These are phyloP conservation scores for Spathaspora arborariae DNA, from an alignment of 805 yeast genomes.

Conservation along the genomic window DNA sequence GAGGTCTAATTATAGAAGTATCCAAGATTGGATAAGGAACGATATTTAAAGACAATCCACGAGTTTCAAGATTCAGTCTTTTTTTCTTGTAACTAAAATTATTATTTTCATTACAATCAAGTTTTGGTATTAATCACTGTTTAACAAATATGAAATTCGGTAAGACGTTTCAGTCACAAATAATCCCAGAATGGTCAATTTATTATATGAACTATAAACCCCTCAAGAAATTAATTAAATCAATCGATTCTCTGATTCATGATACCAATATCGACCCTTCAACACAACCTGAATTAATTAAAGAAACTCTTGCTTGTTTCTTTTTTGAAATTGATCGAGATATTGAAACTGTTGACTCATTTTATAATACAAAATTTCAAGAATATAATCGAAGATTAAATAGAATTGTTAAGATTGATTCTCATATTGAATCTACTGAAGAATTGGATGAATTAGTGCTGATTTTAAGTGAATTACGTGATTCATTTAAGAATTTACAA, in stretches of 20 bases:
- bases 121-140: too few species aligned
- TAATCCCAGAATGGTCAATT: slow-evolving; percentile 90
- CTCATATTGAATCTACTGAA: slow-evolving; percentile 30
- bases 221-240: slow-evolving; percentile 75
- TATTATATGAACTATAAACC: slow-evolving; percentile 82
- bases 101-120: too few species aligned
- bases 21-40: too few species aligned
- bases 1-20: too few species aligned
- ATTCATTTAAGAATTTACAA: slow-evolving; percentile 74
- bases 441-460: slow-evolving; percentile 39
- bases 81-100: too few species aligned
- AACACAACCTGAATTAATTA: slow-evolving; percentile 25
- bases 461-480: slow-evolving; percentile 71
- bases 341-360: slow-evolving; percentile 75
- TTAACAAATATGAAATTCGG: slow-evolving; percentile 65
- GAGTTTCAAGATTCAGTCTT: too few species aligned
- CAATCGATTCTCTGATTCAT: slow-evolving; percentile 35
- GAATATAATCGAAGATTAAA: slow-evolving; percentile 70
- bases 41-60: too few species aligned
- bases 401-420: neutral
- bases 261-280: slow-evolving; percentile 20
- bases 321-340: slow-evolving; percentile 77
- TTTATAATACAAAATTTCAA: slow-evolving; percentile 65
- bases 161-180: slow-evolving; percentile 73
- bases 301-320: slow-evolving; percentile 55